Percentiles rank a stretch among this genome's conserved stretches.
These are phyloP conservation scores for Aegle marmelos DNA, from an alignment of 345 rosid genomes.

Conservation along the genomic window DNA sequence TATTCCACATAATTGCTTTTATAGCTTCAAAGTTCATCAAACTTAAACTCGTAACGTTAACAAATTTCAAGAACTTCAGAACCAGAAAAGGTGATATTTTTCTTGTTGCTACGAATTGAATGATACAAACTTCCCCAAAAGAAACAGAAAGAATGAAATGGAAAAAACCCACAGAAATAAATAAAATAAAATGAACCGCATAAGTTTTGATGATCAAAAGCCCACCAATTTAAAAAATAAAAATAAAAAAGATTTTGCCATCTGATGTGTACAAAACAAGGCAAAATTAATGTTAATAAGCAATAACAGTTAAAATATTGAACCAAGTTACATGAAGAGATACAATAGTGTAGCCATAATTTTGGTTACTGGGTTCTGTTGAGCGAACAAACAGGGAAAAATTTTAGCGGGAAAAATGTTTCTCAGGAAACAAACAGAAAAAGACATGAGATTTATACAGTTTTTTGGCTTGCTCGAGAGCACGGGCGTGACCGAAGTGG, in stretches of 20 bases:
- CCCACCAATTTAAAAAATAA: background rate
- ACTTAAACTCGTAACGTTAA: background rate
- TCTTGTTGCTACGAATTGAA: background rate
- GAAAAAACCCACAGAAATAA: background rate
- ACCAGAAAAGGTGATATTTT: background rate
- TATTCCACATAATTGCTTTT: background rate
- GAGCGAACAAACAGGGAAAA: background rate
- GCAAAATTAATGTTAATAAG: background rate
- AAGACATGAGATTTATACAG: constrained; percentile 19
- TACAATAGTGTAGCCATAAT: background rate
- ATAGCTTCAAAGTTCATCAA: background rate
- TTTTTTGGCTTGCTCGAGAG: constrained; percentile 72
- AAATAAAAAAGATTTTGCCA: too few species aligned
- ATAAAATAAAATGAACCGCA: background rate
- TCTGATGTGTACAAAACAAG: too few species aligned
- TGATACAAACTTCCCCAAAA: background rate
- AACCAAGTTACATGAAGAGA: background rate
- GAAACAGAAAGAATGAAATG: background rate
- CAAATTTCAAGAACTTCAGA: background rate
- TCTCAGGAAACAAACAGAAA: background rate
- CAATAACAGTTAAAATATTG: background rate
- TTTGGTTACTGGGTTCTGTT: background rate
- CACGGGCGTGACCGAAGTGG: constrained; percentile 70
- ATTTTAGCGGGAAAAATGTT: background rate
- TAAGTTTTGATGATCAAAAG: background rate